Evolutionary conservation across 176 grass and related monocot genomes (phyloP).

Genomic region (Triticum dicoccoides): DNA sequence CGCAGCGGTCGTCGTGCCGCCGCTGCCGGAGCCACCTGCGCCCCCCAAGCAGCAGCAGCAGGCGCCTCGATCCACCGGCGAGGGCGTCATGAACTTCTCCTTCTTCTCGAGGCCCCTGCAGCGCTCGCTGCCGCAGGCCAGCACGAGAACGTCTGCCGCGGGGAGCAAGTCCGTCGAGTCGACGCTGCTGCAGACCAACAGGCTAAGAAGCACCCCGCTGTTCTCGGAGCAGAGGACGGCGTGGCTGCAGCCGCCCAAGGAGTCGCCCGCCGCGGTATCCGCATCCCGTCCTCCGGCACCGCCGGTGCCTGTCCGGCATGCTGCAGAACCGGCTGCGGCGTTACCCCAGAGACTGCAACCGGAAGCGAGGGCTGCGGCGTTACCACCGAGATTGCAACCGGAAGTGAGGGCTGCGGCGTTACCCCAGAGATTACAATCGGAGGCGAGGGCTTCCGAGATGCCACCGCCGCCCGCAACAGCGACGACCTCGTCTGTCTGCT

Average conservation of each 20-base stretch:
- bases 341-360: too few relatives aligned
- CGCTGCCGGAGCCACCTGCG: background rate
- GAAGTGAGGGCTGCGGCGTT: background rate
- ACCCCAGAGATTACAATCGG: background rate
- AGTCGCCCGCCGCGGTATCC: background rate
- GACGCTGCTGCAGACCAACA: conserved; percentile 32
- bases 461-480: background rate
- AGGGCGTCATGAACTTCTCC: conserved; percentile 47
- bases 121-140: background rate
- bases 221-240: conserved; percentile 60
- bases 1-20: background rate
- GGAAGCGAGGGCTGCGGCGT: too few relatives aligned
- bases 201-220: conserved; percentile 35
- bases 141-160: background rate
- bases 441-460: background rate
- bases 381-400: too few relatives aligned
- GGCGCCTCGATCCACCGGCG: background rate
- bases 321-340: background rate
- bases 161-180: conserved; percentile 30
- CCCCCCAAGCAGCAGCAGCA: background rate
- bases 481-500: conserved; percentile 43
- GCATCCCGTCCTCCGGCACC: background rate
- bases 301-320: background rate
- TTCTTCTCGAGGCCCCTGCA: conserved; percentile 52
- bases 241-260: conserved; percentile 45